Conservation (phyloP, 139 green algal species). For the Trebouxia sp. region DNA sequence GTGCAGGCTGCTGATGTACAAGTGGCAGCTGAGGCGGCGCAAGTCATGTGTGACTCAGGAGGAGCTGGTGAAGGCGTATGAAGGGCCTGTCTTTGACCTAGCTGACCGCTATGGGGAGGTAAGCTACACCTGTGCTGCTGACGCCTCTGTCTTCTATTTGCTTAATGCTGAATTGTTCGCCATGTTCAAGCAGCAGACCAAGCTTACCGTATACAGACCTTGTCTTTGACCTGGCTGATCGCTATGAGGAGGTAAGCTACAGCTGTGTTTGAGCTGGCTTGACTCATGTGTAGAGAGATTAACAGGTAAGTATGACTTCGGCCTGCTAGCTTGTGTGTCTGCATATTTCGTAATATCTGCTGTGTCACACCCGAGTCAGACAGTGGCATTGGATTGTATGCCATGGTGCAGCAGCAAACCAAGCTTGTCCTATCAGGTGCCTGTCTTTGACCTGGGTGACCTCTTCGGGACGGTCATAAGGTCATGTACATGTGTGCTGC, state of each 20-base stretch:
- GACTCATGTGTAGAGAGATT: too few species aligned
- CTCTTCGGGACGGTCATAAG: conserved; percentile 50
- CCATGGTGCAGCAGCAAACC: too few species aligned
- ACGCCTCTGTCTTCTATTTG: background rate
- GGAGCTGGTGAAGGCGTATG: conserved; percentile 43
- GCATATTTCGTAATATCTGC: background rate
- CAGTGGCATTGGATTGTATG: background rate
- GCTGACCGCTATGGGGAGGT: conserved; percentile 47
- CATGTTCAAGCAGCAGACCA: too few species aligned
- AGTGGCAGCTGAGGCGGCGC: background rate
- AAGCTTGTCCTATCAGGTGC: conserved; percentile 40
- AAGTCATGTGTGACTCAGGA: conserved; percentile 40
- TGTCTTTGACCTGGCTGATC: conserved; percentile 48
- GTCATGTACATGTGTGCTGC: too few species aligned
- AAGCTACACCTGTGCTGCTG: background rate
- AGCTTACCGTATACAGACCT: conserved; percentile 39
- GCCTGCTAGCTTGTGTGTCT: background rate
- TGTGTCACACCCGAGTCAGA: too few species aligned
- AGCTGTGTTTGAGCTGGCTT: too few species aligned
- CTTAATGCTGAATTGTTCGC: background rate
- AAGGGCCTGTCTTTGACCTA: conserved; percentile 53
- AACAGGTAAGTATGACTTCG: too few species aligned
- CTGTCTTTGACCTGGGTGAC: conserved; percentile 49
- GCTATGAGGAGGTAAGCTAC: conserved; percentile 42
- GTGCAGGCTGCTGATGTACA: conserved; percentile 14